Evolutionary conservation across 352 stramenopile species (phyloP).

Genomic region (Phytophthora ohioensis): DNA sequence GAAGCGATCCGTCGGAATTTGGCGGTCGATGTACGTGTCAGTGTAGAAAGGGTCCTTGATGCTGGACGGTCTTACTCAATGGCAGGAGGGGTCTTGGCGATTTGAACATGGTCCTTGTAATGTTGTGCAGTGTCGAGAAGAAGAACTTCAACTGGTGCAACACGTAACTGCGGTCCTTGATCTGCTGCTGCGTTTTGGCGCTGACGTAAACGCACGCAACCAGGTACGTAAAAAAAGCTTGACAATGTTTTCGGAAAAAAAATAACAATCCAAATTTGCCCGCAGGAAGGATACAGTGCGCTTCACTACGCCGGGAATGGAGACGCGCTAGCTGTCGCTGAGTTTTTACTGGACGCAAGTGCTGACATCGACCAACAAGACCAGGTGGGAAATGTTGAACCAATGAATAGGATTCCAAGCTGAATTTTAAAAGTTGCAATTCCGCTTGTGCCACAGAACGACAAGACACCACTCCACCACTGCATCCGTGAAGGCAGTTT

Average conservation of each 20-base stretch:
- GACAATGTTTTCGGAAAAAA: not conserved
- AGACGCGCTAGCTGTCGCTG: constrained; percentile 26
- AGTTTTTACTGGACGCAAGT: constrained; percentile 13
- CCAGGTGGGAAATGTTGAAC: constrained; percentile 3
- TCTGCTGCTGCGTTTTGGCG: constrained; percentile 19
- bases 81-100: constrained; percentile 1
- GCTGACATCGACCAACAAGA: constrained; percentile 23
- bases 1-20: constrained; percentile 27
- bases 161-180: constrained; percentile 10
- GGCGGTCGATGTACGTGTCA: constrained; percentile 31
- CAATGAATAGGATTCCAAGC: too few relatives aligned
- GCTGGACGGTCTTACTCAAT: not conserved
- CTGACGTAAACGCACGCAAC: constrained; percentile 19
- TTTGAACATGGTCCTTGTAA: not conserved
- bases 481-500: constrained; percentile 30
- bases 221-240: not conserved
- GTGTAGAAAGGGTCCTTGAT: not conserved
- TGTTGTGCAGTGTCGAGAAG: constrained; percentile 23
- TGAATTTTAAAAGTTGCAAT: not conserved
- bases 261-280: not conserved
- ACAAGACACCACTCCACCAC: constrained; percentile 32
- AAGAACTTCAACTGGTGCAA: constrained; percentile 11
- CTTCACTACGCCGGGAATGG: constrained; percentile 31
- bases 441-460: constrained; percentile 18
- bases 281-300: constrained; percentile 22